Evolutionary conservation across 768 basidiomycete species (phyloP).

Genomic region (Xerocomellus chrysenteron): DNA sequence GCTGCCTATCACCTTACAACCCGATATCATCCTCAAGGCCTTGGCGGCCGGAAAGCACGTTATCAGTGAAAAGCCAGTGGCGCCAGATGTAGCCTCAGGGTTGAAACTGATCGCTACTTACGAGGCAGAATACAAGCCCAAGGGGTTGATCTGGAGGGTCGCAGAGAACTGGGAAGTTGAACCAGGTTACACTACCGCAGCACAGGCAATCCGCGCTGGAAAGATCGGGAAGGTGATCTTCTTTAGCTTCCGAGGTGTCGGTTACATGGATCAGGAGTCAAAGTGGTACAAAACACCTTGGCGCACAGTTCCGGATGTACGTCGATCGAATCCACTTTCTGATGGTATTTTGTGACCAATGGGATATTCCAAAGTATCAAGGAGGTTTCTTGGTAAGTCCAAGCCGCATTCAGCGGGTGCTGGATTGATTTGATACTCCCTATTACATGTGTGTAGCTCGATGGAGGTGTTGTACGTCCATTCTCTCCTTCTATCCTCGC

Average conservation of each 20-base stretch:
- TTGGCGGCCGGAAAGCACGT: conserved; percentile 84
- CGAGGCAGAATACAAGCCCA: conserved; percentile 59
- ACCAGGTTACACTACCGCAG: conserved; percentile 47
- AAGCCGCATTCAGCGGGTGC: background rate
- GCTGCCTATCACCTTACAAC: conserved; percentile 76
- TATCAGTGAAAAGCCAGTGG: conserved; percentile 85
- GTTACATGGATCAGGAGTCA: conserved; percentile 55
- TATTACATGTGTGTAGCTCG: conserved; percentile 47
- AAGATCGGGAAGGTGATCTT: conserved; percentile 71
- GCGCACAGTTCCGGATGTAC: conserved; percentile 78
- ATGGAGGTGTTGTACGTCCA: conserved; percentile 70
- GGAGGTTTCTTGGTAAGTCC: conserved; percentile 75
- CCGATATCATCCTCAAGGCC: conserved; percentile 60
- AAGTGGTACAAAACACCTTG: conserved; percentile 84
- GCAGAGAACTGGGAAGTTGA: conserved; percentile 79
- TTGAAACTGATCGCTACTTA: conserved; percentile 65
- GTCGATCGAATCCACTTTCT: conserved; percentile 25
- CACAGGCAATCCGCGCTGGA: conserved; percentile 49
- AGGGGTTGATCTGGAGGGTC: conserved; percentile 75
- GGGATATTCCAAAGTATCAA: conserved; percentile 51
- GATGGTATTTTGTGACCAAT: background rate
- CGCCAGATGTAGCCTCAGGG: conserved; percentile 63
- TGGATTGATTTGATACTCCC: background rate
- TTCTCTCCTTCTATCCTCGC: background rate
- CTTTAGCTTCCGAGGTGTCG: conserved; percentile 58